These are phyloP conservation scores for Mortierella alpina DNA, from an alignment of 192 early-diverging fungal genomes.

Conservation along the genomic window DNA sequence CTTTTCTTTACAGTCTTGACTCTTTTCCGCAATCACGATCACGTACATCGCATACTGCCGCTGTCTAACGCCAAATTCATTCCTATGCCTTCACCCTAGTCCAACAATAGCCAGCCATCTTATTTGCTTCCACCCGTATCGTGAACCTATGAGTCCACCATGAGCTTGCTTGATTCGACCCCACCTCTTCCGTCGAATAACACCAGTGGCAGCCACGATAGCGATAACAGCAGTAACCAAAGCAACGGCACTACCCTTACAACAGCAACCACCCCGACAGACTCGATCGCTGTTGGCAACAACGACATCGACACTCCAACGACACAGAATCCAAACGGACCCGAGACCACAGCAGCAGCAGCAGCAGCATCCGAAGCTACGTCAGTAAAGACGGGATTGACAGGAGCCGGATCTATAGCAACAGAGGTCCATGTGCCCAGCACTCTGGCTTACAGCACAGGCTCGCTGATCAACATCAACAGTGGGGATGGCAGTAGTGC, in stretches of 20 bases:
- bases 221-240: constrained; percentile 1
- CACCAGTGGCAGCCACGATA: constrained; percentile 3
- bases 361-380: not conserved
- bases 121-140: not conserved
- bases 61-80: not conserved
- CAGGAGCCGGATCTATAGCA: not conserved
- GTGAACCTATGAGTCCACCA: constrained; percentile 45
- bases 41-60: no score
- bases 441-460: not conserved
- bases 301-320: constrained; percentile 1
- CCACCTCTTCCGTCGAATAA: constrained; percentile 38
- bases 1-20: no score
- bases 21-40: no score
- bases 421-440: not conserved
- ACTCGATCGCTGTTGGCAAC: not conserved
- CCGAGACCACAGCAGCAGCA: not conserved
- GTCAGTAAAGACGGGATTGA: not conserved
- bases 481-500: not conserved
- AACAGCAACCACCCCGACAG: constrained; percentile 9
- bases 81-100: not conserved
- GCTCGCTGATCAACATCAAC: not conserved
- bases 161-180: constrained; percentile 54
- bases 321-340: not conserved
- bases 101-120: not conserved
- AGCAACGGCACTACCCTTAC: constrained; percentile 7